Evolutionary conservation across 495 filamentous ascomycete genomes (phyloP), one percentile per base, ranked within the genome.

Genomic region (Penicillium goetzii): DNA sequence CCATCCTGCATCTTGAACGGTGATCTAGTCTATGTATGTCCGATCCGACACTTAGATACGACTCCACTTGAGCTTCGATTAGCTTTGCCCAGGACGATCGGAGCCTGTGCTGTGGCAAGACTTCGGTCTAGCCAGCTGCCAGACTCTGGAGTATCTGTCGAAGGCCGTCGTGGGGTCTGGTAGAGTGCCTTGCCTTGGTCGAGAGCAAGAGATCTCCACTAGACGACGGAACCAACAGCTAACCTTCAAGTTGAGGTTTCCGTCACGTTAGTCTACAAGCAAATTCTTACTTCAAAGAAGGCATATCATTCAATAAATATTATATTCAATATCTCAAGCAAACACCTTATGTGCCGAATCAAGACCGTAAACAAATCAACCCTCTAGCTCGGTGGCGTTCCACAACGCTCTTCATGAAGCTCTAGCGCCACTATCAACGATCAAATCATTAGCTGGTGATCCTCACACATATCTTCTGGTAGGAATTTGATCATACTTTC

Each of bases 341-440:
- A 57, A 43, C 26, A 23, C 12, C 3, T 47, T 14, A 23, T 34
- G 2, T 15, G n/a, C 19, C 32, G 32, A 17, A 33, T 40, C 17
- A 64, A 50, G 12, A 33, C 23, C 21, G 41, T 49, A 52, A 28
- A 25, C 25, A n/a, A 33, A 9, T 6, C 26, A 14, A 0, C 14
- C 9, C 43, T 53, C 10, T 30, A 12, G 21, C 30, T 21, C 0
- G 60, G 1, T 2, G 54, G 23, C 8, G 47, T 63, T n/a, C 62
- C 68, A 61, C 68, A 70, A 1, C 62, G 65, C 41, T 70, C 26
- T 21, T 61, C 15, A 36, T 70, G 68, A 36, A 71, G 34, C 61
- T 67, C 11, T 11, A 45, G 59, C 23, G 67, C 64, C 45, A 23
- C 62, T 72, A 34, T 21, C 3, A 10, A 28, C 45, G 32, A 17